Evolutionary conservation across 306 rosid genomes (phyloP).

Genomic region (Canavalia ensiformis): DNA sequence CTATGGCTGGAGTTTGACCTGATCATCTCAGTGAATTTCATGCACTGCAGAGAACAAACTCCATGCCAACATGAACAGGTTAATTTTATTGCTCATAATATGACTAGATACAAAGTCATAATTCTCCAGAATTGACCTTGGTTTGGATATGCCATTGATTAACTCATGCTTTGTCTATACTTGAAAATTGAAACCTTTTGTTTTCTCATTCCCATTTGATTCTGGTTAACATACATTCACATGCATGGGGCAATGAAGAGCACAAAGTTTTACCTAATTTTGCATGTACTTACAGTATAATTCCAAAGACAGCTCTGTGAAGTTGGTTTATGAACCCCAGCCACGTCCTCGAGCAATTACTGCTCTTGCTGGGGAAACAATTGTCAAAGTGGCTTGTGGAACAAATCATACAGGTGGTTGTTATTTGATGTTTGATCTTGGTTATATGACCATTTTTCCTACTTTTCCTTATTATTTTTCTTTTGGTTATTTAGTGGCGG

Average conservation of each 20-base stretch:
- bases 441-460: constrained; percentile 15
- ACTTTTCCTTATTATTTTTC: constrained; percentile 38
- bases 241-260: not conserved
- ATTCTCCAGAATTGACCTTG: constrained; percentile 3
- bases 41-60: not conserved
- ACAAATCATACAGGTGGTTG: constrained; percentile 92
- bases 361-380: constrained; percentile 83
- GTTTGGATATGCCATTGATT: not conserved
- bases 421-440: constrained; percentile 7
- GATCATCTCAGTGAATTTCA: not conserved
- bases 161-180: not conserved
- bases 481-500: constrained; percentile 78
- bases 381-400: constrained; percentile 94
- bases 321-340: constrained; percentile 94
- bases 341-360: constrained; percentile 93
- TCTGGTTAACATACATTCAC: not conserved
- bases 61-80: not conserved
- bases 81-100: not conserved
- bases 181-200: constrained; percentile 2
- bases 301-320: constrained; percentile 94
- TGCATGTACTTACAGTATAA: constrained; percentile 79
- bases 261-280: constrained; percentile 41
- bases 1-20: not conserved
- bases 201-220: not conserved
- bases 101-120: constrained; percentile 4